Percentiles rank a stretch among this genome's conserved stretches.
Conservation (phyloP, 768 basidiomycete species). For the Phlebiopsis flavidoalba region DNA sequence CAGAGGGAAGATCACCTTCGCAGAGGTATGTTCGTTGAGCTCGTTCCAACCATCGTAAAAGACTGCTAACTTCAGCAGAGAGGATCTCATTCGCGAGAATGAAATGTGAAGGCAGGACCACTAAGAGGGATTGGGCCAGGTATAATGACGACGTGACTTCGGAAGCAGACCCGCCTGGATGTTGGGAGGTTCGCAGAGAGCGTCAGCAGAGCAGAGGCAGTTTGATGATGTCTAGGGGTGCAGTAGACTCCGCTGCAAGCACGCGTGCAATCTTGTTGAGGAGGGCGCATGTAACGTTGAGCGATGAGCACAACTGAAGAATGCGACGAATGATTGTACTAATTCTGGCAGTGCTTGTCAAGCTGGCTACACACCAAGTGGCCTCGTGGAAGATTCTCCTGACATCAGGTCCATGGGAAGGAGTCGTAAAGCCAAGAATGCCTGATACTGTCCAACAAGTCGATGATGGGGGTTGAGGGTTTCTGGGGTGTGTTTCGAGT, state of each 20-base stretch:
- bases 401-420: constrained; percentile 40
- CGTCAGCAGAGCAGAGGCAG: constrained; percentile 27
- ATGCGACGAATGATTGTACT: constrained; percentile 33
- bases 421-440: constrained; percentile 45
- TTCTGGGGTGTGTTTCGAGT: constrained; percentile 27
- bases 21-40: background rate
- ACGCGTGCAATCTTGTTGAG: constrained; percentile 37
- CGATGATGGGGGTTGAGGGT: constrained; percentile 28
- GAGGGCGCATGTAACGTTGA: constrained; percentile 39
- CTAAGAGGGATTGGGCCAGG: constrained; percentile 9
- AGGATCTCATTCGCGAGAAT: background rate
- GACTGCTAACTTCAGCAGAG: constrained; percentile 1
- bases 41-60: background rate
- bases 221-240: constrained; percentile 24
- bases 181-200: constrained; percentile 16
- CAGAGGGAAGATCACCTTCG: background rate
- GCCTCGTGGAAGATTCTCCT: constrained; percentile 33
- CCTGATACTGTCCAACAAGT: constrained; percentile 41
- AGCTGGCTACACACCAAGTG: constrained; percentile 38
- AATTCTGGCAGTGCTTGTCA: constrained; percentile 42
- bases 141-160: constrained; percentile 7
- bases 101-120: background rate
- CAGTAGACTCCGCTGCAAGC: constrained; percentile 22
- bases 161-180: background rate
- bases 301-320: constrained; percentile 43